phyloP scores from a whole-genome alignment of 179 eudicot species.

The Beta lomatogona region DNA sequence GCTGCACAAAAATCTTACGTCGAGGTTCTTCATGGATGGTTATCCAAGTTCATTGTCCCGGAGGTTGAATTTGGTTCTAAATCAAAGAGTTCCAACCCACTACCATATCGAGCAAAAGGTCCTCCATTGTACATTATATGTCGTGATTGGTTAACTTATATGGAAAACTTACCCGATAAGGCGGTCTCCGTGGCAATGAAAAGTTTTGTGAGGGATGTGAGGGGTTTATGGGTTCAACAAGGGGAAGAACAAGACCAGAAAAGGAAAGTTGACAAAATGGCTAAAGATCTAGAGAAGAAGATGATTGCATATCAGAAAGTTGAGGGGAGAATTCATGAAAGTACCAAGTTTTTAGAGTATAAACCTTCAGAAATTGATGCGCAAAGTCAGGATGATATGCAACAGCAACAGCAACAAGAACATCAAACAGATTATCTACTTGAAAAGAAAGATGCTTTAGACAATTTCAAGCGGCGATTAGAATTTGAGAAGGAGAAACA shows the following conservation, averaged over 20 bases:
- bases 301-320: conserved; percentile 60
- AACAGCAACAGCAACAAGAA: conserved; percentile 18
- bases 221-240: conserved; percentile 77
- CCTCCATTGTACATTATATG: conserved; percentile 75
- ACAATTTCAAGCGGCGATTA: conserved; percentile 52
- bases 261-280: conserved; percentile 72
- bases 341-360: conserved; percentile 51
- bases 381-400: conserved; percentile 41
- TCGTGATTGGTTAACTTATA: conserved; percentile 60
- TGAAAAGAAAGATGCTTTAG: conserved; percentile 67
- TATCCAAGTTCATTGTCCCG: conserved; percentile 62
- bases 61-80: conserved; percentile 66
- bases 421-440: conserved; percentile 39
- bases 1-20: conserved; percentile 63
- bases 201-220: conserved; percentile 66
- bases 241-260: conserved; percentile 85
- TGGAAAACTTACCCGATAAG: conserved; percentile 77
- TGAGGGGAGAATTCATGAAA: conserved; percentile 52
- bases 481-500: conserved; percentile 86
- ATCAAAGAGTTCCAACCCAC: conserved; percentile 39
- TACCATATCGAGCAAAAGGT: conserved; percentile 48
- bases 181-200: conserved; percentile 66
- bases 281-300: conserved; percentile 76
- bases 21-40: conserved; percentile 63
- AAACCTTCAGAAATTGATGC: conserved; percentile 38